A percentile compares a stretch with the other conserved stretches of the same genome.
These are phyloP conservation scores for Beta macrorhiza DNA, from an alignment of 179 eudicot genomes.

Conservation along the genomic window DNA sequence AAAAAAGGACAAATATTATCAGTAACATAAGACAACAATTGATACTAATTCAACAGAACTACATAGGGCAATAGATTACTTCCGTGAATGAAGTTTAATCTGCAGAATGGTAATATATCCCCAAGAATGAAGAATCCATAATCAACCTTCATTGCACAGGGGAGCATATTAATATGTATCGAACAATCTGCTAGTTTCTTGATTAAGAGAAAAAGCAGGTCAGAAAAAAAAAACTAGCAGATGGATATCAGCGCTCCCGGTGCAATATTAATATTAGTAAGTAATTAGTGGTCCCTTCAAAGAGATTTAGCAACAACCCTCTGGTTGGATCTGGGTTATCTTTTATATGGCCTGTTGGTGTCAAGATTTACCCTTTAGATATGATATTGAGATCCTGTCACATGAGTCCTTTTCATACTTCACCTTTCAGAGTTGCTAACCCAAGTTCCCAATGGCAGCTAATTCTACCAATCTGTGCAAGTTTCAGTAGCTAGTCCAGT, in stretches of 20 bases:
- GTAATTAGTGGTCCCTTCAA: not conserved
- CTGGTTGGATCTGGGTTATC: not conserved
- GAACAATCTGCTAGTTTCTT: not conserved
- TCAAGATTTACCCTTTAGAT: not conserved
- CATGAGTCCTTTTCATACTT: no score
- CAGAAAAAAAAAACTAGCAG: not conserved
- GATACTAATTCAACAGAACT: not conserved
- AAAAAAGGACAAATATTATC: not conserved
- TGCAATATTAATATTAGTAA: not conserved
- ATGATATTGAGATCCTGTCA: not conserved
- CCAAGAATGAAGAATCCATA: not conserved
- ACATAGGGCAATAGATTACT: not conserved
- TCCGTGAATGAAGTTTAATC: not conserved
- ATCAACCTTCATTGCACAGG: not conserved
- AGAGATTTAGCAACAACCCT: not conserved
- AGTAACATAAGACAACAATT: not conserved
- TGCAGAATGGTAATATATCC: not conserved
- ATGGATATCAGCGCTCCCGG: not conserved
- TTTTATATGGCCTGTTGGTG: not conserved
- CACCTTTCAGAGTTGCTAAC: not conserved
- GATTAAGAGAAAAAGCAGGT: not conserved
- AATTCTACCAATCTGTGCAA: not conserved
- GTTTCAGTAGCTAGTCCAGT: not conserved
- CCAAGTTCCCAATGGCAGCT: not conserved
- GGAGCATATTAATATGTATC: not conserved